Evolutionary conservation across 441 rosid genomes (phyloP).

Genomic region (Heliophila coronopifolia): DNA sequence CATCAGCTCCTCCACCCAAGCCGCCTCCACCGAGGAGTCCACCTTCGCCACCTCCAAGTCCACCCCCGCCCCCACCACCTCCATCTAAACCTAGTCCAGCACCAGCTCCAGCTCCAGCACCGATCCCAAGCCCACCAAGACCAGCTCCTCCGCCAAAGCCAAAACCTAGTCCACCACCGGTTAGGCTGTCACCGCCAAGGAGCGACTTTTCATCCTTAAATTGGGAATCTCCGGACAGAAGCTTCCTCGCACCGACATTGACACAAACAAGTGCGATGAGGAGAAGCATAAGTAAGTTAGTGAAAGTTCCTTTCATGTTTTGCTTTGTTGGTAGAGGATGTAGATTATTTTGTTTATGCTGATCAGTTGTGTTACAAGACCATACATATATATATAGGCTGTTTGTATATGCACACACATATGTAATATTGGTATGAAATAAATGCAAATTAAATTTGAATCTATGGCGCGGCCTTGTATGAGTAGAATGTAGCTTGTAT

Average conservation of each 20-base stretch:
- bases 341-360: slow-evolving; percentile 14
- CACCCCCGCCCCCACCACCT: slow-evolving; percentile 22
- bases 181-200: slow-evolving; percentile 12
- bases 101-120: slow-evolving; percentile 10
- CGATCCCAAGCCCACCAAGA: slow-evolving; percentile 23
- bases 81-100: slow-evolving; percentile 23
- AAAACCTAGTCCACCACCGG: slow-evolving; percentile 22
- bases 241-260: slow-evolving; percentile 28
- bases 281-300: slow-evolving; percentile 22
- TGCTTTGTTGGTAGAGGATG: slow-evolving; percentile 10
- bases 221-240: slow-evolving; percentile 15
- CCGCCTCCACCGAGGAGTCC: slow-evolving; percentile 23
- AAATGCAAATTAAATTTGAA: slow-evolving; percentile 8
- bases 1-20: slow-evolving; percentile 12
- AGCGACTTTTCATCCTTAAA: slow-evolving; percentile 26
- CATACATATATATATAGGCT: slow-evolving; percentile 1
- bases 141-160: slow-evolving; percentile 21
- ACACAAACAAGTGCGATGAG: slow-evolving; percentile 26
- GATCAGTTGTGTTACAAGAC: slow-evolving; percentile 5
- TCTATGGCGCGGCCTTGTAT: not conserved
- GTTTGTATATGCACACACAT: slow-evolving; percentile 6
- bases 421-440: slow-evolving; percentile 13
- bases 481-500: not conserved
- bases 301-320: slow-evolving; percentile 21
- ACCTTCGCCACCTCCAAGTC: slow-evolving; percentile 20